Evolutionary conservation across 1,139 yeast species (phyloP).

Genomic region (Diutina rugosa): DNA sequence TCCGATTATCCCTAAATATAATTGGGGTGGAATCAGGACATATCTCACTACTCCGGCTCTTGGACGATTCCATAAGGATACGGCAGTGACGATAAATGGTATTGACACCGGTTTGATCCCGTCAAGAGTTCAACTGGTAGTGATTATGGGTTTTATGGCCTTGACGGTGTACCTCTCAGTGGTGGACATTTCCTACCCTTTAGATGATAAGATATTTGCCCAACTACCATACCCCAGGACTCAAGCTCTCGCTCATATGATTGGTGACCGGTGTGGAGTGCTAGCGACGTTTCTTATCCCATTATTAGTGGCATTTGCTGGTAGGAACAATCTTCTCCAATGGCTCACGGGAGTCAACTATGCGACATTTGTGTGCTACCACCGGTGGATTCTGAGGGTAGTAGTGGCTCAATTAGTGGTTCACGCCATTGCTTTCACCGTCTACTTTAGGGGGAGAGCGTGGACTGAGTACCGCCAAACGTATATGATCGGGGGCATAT

Average conservation of each 20-base stretch:
- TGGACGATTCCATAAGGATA: neutral
- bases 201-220: neutral
- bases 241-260: constrained; percentile 5
- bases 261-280: constrained; percentile 7
- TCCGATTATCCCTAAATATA: neutral
- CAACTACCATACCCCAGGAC: neutral
- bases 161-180: neutral
- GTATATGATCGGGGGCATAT: neutral
- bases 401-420: constrained; percentile 15
- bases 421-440: constrained; percentile 26
- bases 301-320: constrained; percentile 25
- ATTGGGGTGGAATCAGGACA: neutral
- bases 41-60: neutral
- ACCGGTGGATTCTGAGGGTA: constrained; percentile 26
- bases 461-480: neutral
- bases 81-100: neutral
- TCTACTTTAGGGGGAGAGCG: neutral
- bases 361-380: constrained; percentile 22
- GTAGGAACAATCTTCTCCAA: constrained; percentile 28
- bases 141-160: neutral
- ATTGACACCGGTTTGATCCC: neutral
- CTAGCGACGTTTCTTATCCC: constrained; percentile 15
- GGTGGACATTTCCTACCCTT: neutral
- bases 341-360: constrained; percentile 30
- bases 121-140: neutral